Conservation (phyloP, 148 eudicot species). For the Selenicereus undatus region DNA sequence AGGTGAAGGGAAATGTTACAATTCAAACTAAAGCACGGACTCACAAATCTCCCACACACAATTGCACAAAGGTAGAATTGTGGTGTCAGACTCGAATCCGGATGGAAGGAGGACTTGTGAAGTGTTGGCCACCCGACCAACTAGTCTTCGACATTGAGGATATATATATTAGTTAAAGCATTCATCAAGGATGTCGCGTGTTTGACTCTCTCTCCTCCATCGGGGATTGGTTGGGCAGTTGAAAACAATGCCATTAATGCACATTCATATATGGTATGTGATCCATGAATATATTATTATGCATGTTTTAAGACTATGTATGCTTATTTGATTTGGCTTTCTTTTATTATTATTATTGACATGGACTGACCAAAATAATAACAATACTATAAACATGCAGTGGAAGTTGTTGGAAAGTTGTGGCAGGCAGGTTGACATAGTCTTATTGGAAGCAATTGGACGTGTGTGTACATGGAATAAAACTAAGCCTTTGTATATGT, state of each 20-base stretch:
- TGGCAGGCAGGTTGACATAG: background rate
- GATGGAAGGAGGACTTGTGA: too few relatives aligned
- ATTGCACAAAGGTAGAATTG: too few relatives aligned
- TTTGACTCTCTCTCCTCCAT: background rate
- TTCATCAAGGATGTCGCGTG: background rate
- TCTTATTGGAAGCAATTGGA: background rate
- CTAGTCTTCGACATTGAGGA: too few relatives aligned
- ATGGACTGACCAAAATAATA: background rate
- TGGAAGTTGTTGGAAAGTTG: conserved; percentile 1
- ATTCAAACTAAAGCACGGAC: too few relatives aligned
- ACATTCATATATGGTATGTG: too few relatives aligned
- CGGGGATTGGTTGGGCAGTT: background rate
- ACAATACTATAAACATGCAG: background rate
- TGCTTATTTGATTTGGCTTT: too few relatives aligned
- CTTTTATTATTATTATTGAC: background rate
- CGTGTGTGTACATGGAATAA: background rate
- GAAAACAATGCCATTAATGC: background rate
- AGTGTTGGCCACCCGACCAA: too few relatives aligned
- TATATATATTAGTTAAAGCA: background rate
- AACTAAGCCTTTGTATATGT: background rate
- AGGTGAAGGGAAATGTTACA: too few relatives aligned
- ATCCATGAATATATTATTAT: too few relatives aligned
- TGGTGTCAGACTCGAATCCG: too few relatives aligned
- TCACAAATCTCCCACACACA: too few relatives aligned
- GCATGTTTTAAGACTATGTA: too few relatives aligned